These are phyloP conservation scores for Alternaria alternata DNA, from an alignment of 2,329 filamentous ascomycete species.

Conservation along the genomic window DNA sequence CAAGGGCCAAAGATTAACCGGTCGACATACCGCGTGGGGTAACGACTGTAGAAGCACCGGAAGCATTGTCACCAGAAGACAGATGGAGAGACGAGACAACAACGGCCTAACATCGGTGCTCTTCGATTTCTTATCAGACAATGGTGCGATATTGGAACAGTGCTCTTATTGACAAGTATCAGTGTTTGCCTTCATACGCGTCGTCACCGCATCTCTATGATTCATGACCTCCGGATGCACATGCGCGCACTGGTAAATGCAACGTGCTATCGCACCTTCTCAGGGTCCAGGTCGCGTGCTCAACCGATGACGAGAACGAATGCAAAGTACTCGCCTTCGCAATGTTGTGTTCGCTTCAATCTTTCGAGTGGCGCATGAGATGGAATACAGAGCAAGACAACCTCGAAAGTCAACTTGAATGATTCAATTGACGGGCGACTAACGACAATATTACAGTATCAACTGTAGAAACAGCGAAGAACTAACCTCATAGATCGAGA, in stretches of 20 bases:
- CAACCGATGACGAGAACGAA: not conserved
- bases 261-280: not conserved
- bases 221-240: not conserved
- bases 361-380: not conserved
- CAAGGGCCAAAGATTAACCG: not conserved
- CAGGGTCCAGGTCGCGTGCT: not conserved
- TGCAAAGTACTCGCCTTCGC: not conserved
- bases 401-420: not conserved
- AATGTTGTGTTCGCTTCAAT: not conserved
- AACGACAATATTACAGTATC: not conserved
- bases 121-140: not conserved
- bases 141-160: not conserved
- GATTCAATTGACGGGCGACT: not conserved
- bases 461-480: not conserved
- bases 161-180: not conserved
- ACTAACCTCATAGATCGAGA: not conserved
- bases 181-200: not conserved
- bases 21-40: not conserved
- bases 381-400: not conserved
- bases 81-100: not conserved
- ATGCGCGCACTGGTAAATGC: not conserved
- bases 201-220: not conserved
- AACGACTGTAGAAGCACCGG: not conserved
- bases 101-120: not conserved
- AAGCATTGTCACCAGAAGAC: not conserved